A percentile compares a stretch with the other conserved stretches of the same genome.
Conservation (phyloP, 2,329 filamentous ascomycete species). For the Nemania sp. region DNA sequence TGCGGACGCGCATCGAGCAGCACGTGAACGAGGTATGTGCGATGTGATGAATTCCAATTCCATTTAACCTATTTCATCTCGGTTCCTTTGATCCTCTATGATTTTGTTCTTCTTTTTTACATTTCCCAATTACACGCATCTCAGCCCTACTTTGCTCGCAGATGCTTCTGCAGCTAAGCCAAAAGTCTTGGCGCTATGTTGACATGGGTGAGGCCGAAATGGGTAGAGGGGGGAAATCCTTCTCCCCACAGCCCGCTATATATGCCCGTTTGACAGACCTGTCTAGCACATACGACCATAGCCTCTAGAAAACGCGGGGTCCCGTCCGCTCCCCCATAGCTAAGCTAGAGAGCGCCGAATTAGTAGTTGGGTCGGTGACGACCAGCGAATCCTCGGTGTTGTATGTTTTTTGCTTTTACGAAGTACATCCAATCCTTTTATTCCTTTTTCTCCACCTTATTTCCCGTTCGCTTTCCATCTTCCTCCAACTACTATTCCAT, state of each 20-base stretch:
- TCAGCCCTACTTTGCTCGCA: too few relatives aligned
- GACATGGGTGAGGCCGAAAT: too few relatives aligned
- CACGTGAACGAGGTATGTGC: constrained; percentile 59
- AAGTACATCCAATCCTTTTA: constrained; percentile 13
- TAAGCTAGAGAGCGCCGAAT: constrained; percentile 33
- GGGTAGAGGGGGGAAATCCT: too few relatives aligned
- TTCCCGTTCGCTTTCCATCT: not conserved
- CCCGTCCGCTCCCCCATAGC: constrained; percentile 36
- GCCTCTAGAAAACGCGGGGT: constrained; percentile 31
- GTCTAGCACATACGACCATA: constrained; percentile 39
- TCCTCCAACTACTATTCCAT: too few relatives aligned
- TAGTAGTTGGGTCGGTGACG: constrained; percentile 20
- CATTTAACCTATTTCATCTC: not conserved
- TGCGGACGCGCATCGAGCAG: constrained; percentile 61
- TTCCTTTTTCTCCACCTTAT: not conserved
- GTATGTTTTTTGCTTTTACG: constrained; percentile 38
- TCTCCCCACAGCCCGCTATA: constrained; percentile 23
- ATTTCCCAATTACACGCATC: too few relatives aligned
- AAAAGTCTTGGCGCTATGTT: too few relatives aligned
- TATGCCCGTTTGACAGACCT: not conserved
- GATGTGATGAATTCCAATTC: not conserved
- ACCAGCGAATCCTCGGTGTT: constrained; percentile 42
- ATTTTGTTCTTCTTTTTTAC: not conserved
- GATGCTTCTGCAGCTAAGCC: too few relatives aligned
- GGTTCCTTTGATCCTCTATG: not conserved